Conservation (phyloP, 495 filamentous ascomycete genomes). For the Darksidea phi region DNA sequence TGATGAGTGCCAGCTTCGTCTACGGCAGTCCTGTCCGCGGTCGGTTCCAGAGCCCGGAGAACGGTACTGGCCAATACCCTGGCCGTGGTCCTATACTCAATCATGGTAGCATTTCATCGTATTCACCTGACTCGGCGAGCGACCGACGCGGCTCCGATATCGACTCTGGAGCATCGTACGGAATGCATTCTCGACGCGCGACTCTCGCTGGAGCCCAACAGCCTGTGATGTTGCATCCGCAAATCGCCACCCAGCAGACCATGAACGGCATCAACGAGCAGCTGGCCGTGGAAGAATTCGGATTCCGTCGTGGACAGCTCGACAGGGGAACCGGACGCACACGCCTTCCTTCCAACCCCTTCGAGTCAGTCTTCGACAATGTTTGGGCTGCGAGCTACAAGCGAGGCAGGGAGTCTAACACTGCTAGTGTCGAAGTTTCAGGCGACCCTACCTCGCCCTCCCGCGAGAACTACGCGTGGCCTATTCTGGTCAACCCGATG, state of each 20-base stretch:
- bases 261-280: neutral
- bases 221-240: neutral
- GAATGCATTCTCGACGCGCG: neutral
- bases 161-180: neutral
- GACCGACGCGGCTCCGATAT: no score
- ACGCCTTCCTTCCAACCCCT: conserved; percentile 4
- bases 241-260: neutral
- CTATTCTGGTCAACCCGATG: neutral
- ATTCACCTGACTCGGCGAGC: no score
- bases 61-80: no score
- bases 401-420: neutral
- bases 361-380: neutral
- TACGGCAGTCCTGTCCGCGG: no score
- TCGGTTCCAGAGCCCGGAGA: no score
- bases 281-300: neutral
- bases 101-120: no score
- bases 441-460: neutral
- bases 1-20: no score
- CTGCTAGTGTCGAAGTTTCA: neutral
- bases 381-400: neutral
- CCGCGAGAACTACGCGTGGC: neutral
- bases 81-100: no score
- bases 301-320: conserved; percentile 1
- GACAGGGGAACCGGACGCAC: neutral
- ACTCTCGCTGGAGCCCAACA: neutral